A percentile compares a stretch with the other conserved stretches of the same genome.
These are phyloP conservation scores for Vigna nakashimae DNA, from an alignment of 306 rosid genomes.

Conservation along the genomic window DNA sequence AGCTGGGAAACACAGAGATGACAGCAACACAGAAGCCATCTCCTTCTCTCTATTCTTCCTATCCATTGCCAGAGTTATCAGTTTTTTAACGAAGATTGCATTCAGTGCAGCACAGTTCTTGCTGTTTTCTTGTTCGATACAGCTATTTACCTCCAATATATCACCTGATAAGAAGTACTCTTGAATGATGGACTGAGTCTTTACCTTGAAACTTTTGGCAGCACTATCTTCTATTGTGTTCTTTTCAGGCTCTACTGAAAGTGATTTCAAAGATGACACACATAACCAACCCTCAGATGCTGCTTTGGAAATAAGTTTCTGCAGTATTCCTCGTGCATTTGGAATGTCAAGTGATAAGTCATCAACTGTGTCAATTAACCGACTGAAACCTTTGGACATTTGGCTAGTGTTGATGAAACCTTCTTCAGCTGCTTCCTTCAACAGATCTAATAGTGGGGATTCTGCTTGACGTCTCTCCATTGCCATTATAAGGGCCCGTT, in stretches of 20 bases:
- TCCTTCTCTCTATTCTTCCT: slow-evolving; percentile 78
- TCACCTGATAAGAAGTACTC: slow-evolving; percentile 80
- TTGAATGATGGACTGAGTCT: slow-evolving; percentile 63
- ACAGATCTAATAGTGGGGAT: slow-evolving; percentile 58
- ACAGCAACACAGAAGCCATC: slow-evolving; percentile 75
- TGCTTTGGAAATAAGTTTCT: slow-evolving; percentile 60
- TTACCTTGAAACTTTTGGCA: slow-evolving; percentile 63
- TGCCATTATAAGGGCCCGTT: slow-evolving; percentile 76
- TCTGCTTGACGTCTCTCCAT: slow-evolving; percentile 74
- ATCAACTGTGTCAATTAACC: slow-evolving; percentile 68
- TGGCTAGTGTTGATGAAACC: slow-evolving; percentile 79
- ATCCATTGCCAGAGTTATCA: slow-evolving; percentile 78
- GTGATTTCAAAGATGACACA: slow-evolving; percentile 69
- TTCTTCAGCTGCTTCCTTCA: slow-evolving; percentile 73
- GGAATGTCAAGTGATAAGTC: slow-evolving; percentile 82
- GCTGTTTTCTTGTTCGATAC: slow-evolving; percentile 61
- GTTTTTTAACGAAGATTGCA: slow-evolving; percentile 68
- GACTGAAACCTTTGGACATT: slow-evolving; percentile 65
- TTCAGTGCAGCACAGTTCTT: slow-evolving; percentile 52
- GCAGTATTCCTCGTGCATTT: slow-evolving; percentile 59
- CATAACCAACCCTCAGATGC: slow-evolving; percentile 87
- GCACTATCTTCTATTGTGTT: slow-evolving; percentile 51
- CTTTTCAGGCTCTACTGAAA: slow-evolving; percentile 53
- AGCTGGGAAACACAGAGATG: slow-evolving; percentile 68
- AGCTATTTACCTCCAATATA: slow-evolving; percentile 57